Evolutionary conservation across 176 grass and related monocot genomes (phyloP).

Genomic region (Cenchrus purpureus): DNA sequence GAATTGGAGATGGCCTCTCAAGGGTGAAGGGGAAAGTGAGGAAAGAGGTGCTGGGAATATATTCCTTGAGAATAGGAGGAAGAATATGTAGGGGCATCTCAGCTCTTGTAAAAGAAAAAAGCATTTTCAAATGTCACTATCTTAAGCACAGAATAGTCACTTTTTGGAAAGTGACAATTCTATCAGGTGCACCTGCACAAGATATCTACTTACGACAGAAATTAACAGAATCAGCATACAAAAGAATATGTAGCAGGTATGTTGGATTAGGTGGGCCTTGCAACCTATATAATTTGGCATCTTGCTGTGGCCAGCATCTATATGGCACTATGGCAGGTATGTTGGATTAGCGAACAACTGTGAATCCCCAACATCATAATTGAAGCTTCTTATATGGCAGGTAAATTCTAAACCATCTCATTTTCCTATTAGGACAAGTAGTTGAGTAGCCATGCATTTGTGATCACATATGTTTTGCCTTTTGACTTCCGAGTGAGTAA

Average conservation of each 20-base stretch:
- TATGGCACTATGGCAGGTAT: background rate
- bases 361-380: background rate
- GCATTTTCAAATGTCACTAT: background rate
- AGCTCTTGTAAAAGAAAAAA: conserved; percentile 28
- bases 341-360: background rate
- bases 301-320: background rate
- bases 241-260: conserved; percentile 17
- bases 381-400: background rate
- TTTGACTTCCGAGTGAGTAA: background rate
- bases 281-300: conserved; percentile 12
- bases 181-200: background rate
- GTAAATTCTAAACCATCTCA: background rate
- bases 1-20: background rate
- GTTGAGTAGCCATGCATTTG: conserved; percentile 21
- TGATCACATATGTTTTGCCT: background rate
- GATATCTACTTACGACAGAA: background rate
- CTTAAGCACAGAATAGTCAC: background rate
- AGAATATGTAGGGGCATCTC: conserved; percentile 3
- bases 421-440: conserved; percentile 6
- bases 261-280: conserved; percentile 26
- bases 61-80: conserved; percentile 21
- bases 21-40: background rate
- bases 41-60: background rate
- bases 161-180: background rate
- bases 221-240: background rate